These are phyloP conservation scores for Piloderma croceum DNA, from an alignment of 768 basidiomycete genomes.

Conservation along the genomic window DNA sequence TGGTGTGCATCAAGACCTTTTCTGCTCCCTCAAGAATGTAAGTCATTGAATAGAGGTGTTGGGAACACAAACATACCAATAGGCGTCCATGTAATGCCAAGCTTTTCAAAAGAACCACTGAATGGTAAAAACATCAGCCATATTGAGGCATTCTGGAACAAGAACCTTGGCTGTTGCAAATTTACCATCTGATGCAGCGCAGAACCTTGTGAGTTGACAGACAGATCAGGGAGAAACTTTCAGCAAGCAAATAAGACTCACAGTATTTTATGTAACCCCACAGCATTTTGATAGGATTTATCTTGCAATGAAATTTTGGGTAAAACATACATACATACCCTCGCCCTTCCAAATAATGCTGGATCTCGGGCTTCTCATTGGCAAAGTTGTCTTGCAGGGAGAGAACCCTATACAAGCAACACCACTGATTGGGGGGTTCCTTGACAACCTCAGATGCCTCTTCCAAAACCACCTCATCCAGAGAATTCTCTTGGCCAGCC, in stretches of 20 bases:
- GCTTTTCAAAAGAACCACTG: constrained; percentile 11
- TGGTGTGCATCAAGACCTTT: constrained; percentile 10
- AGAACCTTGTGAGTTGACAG: constrained; percentile 13
- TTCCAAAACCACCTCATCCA: background rate
- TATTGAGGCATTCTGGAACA: constrained; percentile 19
- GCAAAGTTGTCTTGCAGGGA: constrained; percentile 16
- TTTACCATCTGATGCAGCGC: constrained; percentile 17
- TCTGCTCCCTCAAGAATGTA: background rate
- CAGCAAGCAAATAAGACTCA: constrained; percentile 4
- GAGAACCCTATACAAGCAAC: constrained; percentile 19
- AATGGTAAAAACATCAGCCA: constrained; percentile 13
- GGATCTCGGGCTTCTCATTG: constrained; percentile 16
- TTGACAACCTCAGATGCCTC: constrained; percentile 9
- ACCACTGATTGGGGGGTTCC: constrained; percentile 5
- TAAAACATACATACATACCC: constrained; percentile 10
- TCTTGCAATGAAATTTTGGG: constrained; percentile 10
- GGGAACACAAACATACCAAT: constrained; percentile 2
- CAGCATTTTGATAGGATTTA: constrained; percentile 10
- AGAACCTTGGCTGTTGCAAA: constrained; percentile 19
- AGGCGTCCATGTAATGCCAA: constrained; percentile 12
- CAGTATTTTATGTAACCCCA: constrained; percentile 6
- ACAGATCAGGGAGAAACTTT: background rate
- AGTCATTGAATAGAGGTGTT: background rate
- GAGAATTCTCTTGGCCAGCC: constrained; percentile 4
- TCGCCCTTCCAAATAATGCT: constrained; percentile 15